phyloP scores from a whole-genome alignment of 495 filamentous ascomycete species.

The Patellaria atrata region DNA sequence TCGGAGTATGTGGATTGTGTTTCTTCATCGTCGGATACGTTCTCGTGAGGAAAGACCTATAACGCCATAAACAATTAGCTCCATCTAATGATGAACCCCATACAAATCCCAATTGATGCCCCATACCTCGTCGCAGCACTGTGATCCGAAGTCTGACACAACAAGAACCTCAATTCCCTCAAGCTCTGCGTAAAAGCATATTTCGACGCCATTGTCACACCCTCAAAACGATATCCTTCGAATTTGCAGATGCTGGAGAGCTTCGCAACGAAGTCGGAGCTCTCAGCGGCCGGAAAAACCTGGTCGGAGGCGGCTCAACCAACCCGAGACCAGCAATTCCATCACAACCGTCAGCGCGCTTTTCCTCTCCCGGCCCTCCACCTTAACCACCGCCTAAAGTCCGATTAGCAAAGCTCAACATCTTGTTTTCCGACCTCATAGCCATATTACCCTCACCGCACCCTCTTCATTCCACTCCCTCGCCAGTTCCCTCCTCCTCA shows the following conservation, averaged over 20 bases:
- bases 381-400: neutral
- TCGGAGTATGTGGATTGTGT: slow-evolving; percentile 88
- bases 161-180: slow-evolving; percentile 92
- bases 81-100: neutral
- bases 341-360: slow-evolving; percentile 3
- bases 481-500: slow-evolving; percentile 6
- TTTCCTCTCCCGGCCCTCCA: slow-evolving; percentile 1
- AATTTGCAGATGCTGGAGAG: slow-evolving; percentile 1
- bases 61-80: slow-evolving; percentile 1
- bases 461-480: slow-evolving; percentile 1
- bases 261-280: neutral
- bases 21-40: slow-evolving; percentile 99
- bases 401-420: slow-evolving; percentile 4
- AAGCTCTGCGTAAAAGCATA: slow-evolving; percentile 77
- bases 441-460: neutral
- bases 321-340: too few species aligned
- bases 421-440: neutral
- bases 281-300: neutral
- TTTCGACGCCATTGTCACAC: slow-evolving; percentile 65
- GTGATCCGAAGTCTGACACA: slow-evolving; percentile 84
- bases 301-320: too few species aligned
- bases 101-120: neutral
- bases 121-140: slow-evolving; percentile 69
- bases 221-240: neutral
- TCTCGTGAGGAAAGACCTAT: slow-evolving; percentile 73